Evolutionary conservation across 2,329 filamentous ascomycete genomes (phyloP).

Genomic region (Botrytis fragariae): DNA sequence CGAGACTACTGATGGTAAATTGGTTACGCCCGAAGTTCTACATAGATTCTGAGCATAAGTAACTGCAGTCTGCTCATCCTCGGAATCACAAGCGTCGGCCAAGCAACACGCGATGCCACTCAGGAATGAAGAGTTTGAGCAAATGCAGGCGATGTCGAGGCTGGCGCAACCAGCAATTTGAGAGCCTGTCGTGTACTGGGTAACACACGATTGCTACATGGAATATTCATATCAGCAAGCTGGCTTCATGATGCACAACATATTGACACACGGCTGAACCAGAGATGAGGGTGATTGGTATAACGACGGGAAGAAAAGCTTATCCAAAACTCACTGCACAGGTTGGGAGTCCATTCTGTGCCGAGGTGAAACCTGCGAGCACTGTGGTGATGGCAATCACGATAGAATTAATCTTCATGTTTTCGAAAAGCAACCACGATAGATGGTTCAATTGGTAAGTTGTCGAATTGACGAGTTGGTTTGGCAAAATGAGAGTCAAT

Average conservation of each 20-base stretch:
- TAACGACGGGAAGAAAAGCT: neutral
- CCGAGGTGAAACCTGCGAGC: conserved; percentile 52
- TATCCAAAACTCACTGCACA: conserved; percentile 52
- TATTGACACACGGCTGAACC: neutral
- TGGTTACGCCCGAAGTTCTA: conserved; percentile 38
- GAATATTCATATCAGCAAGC: conserved; percentile 4
- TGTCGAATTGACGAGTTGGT: neutral
- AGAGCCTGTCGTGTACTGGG: conserved; percentile 41
- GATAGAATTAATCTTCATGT: conserved; percentile 24
- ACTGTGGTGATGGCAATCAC: conserved; percentile 48
- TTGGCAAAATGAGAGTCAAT: neutral
- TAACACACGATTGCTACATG: conserved; percentile 38
- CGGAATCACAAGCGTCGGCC: conserved; percentile 41
- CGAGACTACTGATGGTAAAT: conserved; percentile 29
- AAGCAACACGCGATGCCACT: conserved; percentile 50
- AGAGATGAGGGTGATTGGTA: neutral
- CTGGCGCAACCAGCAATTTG: conserved; percentile 42
- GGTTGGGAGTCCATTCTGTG: conserved; percentile 48
- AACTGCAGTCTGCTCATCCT: conserved; percentile 42
- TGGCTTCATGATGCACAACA: neutral
- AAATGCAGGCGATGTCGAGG: conserved; percentile 51
- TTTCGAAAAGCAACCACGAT: neutral
- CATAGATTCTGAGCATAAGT: conserved; percentile 40
- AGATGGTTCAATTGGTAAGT: neutral
- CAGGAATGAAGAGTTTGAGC: conserved; percentile 46